These are phyloP conservation scores for Cryptococcus sp. DNA, from an alignment of 1,284 basidiomycete species.

Conservation along the genomic window DNA sequence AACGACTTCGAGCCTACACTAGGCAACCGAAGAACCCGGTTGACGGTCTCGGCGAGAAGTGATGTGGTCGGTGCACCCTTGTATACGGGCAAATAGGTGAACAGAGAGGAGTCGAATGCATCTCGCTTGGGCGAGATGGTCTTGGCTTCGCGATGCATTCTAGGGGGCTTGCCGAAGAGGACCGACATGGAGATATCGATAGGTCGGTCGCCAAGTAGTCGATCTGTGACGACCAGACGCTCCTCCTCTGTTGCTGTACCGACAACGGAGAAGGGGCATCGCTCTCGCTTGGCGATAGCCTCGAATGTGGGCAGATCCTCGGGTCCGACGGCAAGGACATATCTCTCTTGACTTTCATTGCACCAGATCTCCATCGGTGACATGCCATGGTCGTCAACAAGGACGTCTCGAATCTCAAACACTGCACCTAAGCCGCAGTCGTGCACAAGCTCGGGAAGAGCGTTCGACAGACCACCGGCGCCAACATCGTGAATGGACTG, in stretches of 20 bases:
- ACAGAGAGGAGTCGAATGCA: slow-evolving; percentile 73
- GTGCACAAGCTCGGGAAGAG: slow-evolving; percentile 94
- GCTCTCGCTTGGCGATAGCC: slow-evolving; percentile 78
- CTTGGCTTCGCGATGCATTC: slow-evolving; percentile 78
- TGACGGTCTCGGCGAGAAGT: slow-evolving; percentile 65
- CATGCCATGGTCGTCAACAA: slow-evolving; percentile 89
- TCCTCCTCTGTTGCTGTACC: slow-evolving; percentile 80
- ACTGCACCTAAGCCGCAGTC: slow-evolving; percentile 85
- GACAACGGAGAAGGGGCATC: slow-evolving; percentile 85
- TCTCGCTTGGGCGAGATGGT: slow-evolving; percentile 59
- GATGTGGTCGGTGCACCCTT: slow-evolving; percentile 43
- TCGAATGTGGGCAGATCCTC: slow-evolving; percentile 65
- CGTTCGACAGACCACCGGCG: slow-evolving; percentile 94
- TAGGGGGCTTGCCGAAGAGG: slow-evolving; percentile 94
- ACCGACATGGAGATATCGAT: slow-evolving; percentile 92
- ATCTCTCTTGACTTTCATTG: slow-evolving; percentile 98
- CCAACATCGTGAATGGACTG: slow-evolving; percentile 98
- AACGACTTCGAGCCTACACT: slow-evolving; percentile 94
- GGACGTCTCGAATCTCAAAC: slow-evolving; percentile 94
- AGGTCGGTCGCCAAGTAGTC: slow-evolving; percentile 74
- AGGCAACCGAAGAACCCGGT: slow-evolving; percentile 85
- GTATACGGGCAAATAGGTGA: slow-evolving; percentile 61
- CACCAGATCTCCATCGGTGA: slow-evolving; percentile 99
- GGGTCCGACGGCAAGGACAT: slow-evolving; percentile 83
- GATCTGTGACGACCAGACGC: slow-evolving; percentile 85